Evolutionary conservation across 2,329 filamentous ascomycete genomes (phyloP).

Genomic region (Eurotiales sp.): DNA sequence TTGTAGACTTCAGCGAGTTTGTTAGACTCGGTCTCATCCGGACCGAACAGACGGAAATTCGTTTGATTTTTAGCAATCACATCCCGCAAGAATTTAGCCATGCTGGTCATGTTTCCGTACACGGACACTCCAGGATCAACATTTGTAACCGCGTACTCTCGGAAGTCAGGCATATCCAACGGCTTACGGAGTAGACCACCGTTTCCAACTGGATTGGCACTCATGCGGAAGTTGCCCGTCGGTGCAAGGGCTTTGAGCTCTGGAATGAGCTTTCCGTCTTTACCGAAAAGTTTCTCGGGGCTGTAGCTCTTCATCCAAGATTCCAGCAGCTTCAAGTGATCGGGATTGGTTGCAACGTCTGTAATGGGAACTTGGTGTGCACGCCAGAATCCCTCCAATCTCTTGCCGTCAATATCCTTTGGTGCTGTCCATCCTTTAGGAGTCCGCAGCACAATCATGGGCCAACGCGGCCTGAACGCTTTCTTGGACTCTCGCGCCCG

Average conservation of each 20-base stretch:
- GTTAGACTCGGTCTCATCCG: conserved; percentile 78
- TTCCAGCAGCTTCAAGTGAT: conserved; percentile 66
- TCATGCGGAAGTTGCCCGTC: conserved; percentile 65
- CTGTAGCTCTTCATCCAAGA: conserved; percentile 74
- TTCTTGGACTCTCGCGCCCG: conserved; percentile 67
- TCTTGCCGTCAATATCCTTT: conserved; percentile 66
- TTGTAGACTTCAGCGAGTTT: conserved; percentile 70
- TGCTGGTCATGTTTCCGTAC: conserved; percentile 65
- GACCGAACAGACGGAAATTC: conserved; percentile 73
- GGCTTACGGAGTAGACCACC: conserved; percentile 66
- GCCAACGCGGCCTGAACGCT: conserved; percentile 68
- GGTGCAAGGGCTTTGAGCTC: conserved; percentile 65
- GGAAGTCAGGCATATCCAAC: conserved; percentile 67
- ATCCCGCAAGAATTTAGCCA: conserved; percentile 64
- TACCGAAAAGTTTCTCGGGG: conserved; percentile 66
- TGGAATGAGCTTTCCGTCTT: conserved; percentile 59
- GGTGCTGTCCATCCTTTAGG: conserved; percentile 80
- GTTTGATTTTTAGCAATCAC: conserved; percentile 61
- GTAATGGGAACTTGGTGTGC: conserved; percentile 74
- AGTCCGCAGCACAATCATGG: conserved; percentile 72
- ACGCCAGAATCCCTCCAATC: conserved; percentile 73
- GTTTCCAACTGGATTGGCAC: conserved; percentile 71
- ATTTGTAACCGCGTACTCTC: conserved; percentile 61
- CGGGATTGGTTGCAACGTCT: conserved; percentile 62
- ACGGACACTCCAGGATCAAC: conserved; percentile 56